Evolutionary conservation across 257 asterid genomes (phyloP), one percentile per base, ranked within the genome.

Genomic region (Plectranthus barbatus): DNA sequence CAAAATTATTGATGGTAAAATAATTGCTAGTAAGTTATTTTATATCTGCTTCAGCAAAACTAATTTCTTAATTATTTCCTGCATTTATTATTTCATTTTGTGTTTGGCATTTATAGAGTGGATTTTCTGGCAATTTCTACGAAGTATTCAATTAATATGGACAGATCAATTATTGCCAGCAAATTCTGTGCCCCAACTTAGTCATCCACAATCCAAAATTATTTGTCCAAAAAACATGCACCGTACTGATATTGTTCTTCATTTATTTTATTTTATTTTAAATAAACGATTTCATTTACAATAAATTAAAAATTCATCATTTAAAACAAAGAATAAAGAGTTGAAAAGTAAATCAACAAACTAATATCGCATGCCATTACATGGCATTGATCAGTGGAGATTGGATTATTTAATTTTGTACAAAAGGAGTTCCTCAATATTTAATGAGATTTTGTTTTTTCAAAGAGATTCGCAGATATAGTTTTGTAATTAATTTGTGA

Each of bases 151-250:
- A 8, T 64, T 64, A 65, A 61, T n/a, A n/a, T 36, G 59, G 74
- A 59, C 73, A 73, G 19, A 44, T 63, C 57, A 55, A 73, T 73
- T 53, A 73, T 69, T 73, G 73, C 79, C 82, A 73, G 69, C 74
- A 37, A 44, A 37, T 44, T 29, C 15, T 73, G 76, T 66, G 29
- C 69, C 74, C 74, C 61, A 53, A 73, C 60, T 52, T 72, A 77
- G 46, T 64, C 19, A 56, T 34, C 70, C 33, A 58, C 62, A 62
- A 36, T 18, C 53, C 48, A 20, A 67, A 71, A 10, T 56, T 6
- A 58, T 64, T 60, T 74, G 56, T 64, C 64, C 72, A 19, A 7
- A 59, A 74, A 40, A 13, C 60, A 62, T 33, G 62, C 68, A 66
- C 50, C 67, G 5, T 48, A 14, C 39, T 50, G 4, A 51, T 53